Conservation (phyloP, 495 filamentous ascomycete species). For the Talaromyces thailandensis region DNA sequence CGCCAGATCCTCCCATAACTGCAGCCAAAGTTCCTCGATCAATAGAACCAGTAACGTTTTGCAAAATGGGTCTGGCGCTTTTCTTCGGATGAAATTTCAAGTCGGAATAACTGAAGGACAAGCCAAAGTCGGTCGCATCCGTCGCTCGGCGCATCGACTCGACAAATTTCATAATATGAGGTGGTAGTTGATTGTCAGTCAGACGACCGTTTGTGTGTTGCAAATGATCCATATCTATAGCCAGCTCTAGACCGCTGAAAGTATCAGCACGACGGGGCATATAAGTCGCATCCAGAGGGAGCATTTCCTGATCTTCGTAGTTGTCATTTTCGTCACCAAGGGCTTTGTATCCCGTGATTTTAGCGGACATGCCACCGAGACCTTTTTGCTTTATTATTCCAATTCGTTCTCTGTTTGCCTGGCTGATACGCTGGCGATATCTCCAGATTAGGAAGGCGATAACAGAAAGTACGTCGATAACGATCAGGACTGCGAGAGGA, state of each 20-base stretch:
- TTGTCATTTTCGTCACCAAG: conserved; percentile 15
- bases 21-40: conserved; percentile 38
- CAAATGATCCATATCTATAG: conserved; percentile 16
- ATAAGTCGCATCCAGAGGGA: conserved; percentile 17
- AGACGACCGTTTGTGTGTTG: conserved; percentile 4
- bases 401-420: conserved; percentile 7
- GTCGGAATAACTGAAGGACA: conserved; percentile 14
- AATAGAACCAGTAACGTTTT: conserved; percentile 41
- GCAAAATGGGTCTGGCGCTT: conserved; percentile 11
- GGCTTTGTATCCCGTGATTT: conserved; percentile 19
- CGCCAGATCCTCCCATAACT: conserved; percentile 42
- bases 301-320: conserved; percentile 11
- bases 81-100: not conserved
- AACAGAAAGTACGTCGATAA: conserved; percentile 29
- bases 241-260: conserved; percentile 28
- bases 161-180: conserved; percentile 36
- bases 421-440: conserved; percentile 16
- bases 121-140: conserved; percentile 39
- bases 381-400: not conserved
- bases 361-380: conserved; percentile 4
- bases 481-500: conserved; percentile 29
- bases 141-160: conserved; percentile 40
- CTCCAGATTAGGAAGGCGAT: conserved; percentile 16
- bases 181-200: conserved; percentile 17
- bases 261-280: conserved; percentile 15